A percentile compares a stretch with the other conserved stretches of the same genome.
These are phyloP conservation scores for Parasitella parasitica DNA, from an alignment of 371 early-diverging fungal genomes.

Conservation along the genomic window DNA sequence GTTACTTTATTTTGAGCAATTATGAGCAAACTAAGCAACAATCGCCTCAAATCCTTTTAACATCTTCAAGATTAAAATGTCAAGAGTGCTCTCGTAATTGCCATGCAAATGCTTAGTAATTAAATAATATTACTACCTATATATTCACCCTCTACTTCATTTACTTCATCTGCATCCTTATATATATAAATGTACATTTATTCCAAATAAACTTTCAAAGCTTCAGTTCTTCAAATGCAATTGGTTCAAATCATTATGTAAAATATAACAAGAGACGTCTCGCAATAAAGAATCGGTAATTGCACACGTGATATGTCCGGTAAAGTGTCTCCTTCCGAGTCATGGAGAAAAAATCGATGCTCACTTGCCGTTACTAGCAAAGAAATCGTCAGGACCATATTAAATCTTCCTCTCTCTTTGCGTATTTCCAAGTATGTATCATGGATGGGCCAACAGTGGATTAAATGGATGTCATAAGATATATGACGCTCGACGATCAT, in stretches of 20 bases:
- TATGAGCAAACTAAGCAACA: not conserved
- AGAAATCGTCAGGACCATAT: constrained; percentile 1
- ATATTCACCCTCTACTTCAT: not conserved
- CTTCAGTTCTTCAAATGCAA: too few species aligned
- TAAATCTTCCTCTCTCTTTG: constrained; percentile 28
- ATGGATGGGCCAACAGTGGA: not conserved
- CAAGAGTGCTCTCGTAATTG: constrained; percentile 24
- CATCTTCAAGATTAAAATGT: constrained; percentile 12
- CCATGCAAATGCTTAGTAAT: not conserved
- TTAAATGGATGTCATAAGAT: not conserved
- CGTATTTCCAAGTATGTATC: constrained; percentile 26
- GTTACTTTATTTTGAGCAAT: constrained; percentile 72
- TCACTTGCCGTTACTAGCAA: constrained; percentile 8
- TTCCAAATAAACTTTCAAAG: not conserved
- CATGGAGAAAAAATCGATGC: not conserved
- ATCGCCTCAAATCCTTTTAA: not conserved
- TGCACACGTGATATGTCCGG: not conserved
- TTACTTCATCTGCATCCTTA: constrained; percentile 1
- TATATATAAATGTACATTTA: not conserved
- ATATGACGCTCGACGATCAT: not conserved
- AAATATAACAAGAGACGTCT: not conserved
- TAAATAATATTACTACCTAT: not conserved
- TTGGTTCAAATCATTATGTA: not conserved
- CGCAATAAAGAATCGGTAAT: too few species aligned
- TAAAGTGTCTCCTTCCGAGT: not conserved